These are phyloP conservation scores for Plasmodium yoelii DNA, from an alignment of 169 alveolate species.

Conservation along the genomic window DNA sequence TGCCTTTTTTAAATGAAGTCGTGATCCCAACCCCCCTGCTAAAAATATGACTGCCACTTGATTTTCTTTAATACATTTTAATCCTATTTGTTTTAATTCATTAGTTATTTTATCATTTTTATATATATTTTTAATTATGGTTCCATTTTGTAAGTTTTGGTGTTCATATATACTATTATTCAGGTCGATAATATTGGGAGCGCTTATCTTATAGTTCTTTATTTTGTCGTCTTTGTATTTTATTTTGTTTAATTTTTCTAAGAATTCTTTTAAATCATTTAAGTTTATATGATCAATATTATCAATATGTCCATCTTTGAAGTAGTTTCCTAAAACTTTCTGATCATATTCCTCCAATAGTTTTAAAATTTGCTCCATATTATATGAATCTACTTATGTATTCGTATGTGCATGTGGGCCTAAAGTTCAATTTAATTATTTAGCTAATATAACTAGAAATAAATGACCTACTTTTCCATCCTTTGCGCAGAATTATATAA, in stretches of 20 bases:
- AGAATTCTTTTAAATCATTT: slow-evolving; percentile 18
- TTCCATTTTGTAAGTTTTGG: slow-evolving; percentile 39
- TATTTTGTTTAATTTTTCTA: slow-evolving; percentile 28
- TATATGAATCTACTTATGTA: no score
- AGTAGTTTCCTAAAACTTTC: background rate
- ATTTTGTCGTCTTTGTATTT: background rate
- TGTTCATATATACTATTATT: slow-evolving; percentile 38
- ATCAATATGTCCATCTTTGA: background rate
- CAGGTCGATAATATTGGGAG: slow-evolving; percentile 34
- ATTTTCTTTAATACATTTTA: slow-evolving; percentile 61
- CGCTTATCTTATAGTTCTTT: slow-evolving; percentile 7
- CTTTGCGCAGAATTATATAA: no score
- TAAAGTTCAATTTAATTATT: no score
- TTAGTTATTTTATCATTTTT: slow-evolving; percentile 31
- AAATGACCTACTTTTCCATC: no score
- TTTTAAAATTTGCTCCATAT: slow-evolving; percentile 40
- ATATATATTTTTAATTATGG: slow-evolving; percentile 32
- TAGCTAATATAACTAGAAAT: no score
- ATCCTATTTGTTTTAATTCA: slow-evolving; percentile 54
- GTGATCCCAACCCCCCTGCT: slow-evolving; percentile 84
- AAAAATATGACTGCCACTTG: slow-evolving; percentile 80
- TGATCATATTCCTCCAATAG: slow-evolving; percentile 34
- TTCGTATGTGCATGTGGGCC: no score
- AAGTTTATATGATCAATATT: slow-evolving; percentile 9
- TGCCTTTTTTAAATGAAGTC: slow-evolving; percentile 76